Evolutionary conservation across 2,329 filamentous ascomycete species (phyloP), one percentile per base, ranked within the genome.

Genomic region (Ophiostoma ips): DNA sequence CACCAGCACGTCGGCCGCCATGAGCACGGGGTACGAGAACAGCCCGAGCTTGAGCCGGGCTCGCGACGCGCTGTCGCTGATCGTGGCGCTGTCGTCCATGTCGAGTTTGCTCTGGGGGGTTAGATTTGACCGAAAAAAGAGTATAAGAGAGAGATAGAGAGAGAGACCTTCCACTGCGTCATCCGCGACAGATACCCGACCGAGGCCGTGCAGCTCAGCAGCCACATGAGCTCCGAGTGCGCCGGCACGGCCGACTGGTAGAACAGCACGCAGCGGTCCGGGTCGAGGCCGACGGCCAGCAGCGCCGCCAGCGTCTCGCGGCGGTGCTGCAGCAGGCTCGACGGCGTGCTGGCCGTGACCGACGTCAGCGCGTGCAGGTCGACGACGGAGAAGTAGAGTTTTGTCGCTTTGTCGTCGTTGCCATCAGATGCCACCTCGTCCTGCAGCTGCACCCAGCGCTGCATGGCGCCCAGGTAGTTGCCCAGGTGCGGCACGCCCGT

Each of bases 171-270:
- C 89, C 92, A 98, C 66, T 96, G 92, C 28, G 92, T 96, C 92
- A 98, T 98, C n/a, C 92, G 76, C 10, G 84, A 84, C n/a, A 98
- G 70, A 66, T 95, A 94, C 36, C 92, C 92, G 65, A 92, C 88
- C 5, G 86, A 90, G 21, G 92, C 86, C 48, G 85, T 84, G 57
- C 89, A 95, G 61, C 87, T 90, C 54, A 98, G 68, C 61, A 96
- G 88, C 92, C 92, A 98, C 85, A 95, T 94, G 55, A 98, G 73
- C 65, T 96, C 89, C 4, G 84, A 71, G 67, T 96, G 92, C 44
- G 82, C 81, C 16, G 80, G 72, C 2, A 89, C 81, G 79, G 86
- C 44, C 28, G 52, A 53, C 51, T 55, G 53, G 43, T 56, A 55
- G 64, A 96, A 98, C 15, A 98, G 70, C 6, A 76, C 81, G 53